A percentile compares a stretch with the other conserved stretches of the same genome.
phyloP scores from a whole-genome alignment of 306 rosid genomes.

The Vigna nakashimae region DNA sequence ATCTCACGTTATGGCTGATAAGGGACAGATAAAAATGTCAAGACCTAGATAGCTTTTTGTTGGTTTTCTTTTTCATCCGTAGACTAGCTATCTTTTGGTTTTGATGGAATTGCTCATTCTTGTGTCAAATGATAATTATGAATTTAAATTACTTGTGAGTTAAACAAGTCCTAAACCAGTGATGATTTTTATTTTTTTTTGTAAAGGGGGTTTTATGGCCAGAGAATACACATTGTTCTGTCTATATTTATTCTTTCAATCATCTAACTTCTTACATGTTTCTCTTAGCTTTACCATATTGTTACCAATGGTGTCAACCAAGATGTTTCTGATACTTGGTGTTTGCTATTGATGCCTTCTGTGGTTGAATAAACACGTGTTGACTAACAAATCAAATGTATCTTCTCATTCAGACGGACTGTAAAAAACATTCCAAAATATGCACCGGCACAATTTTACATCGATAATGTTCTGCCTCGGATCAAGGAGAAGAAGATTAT shows the following conservation, averaged over 20 bases:
- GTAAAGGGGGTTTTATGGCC: neutral
- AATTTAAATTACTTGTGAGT: slow-evolving; percentile 28
- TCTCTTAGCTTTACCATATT: slow-evolving; percentile 34
- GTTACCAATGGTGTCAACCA: slow-evolving; percentile 33
- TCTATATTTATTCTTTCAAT: slow-evolving; percentile 30
- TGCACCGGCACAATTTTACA: slow-evolving; percentile 96
- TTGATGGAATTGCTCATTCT: slow-evolving; percentile 29
- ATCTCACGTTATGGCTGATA: neutral
- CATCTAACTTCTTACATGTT: slow-evolving; percentile 4
- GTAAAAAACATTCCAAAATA: slow-evolving; percentile 98
- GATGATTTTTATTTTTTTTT: slow-evolving; percentile 1
- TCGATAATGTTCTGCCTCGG: slow-evolving; percentile 97
- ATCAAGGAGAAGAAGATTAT: slow-evolving; percentile 98
- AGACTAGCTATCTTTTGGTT: neutral
- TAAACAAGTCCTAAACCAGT: slow-evolving; percentile 31
- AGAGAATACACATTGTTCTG: slow-evolving; percentile 21
- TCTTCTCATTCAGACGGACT: slow-evolving; percentile 76
- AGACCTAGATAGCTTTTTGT: slow-evolving; percentile 23
- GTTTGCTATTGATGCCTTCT: slow-evolving; percentile 26
- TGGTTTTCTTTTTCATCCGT: slow-evolving; percentile 32
- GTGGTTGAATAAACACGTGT: slow-evolving; percentile 44
- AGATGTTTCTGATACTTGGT: slow-evolving; percentile 7
- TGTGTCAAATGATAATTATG: slow-evolving; percentile 27
- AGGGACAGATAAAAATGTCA: slow-evolving; percentile 16
- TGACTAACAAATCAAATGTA: slow-evolving; percentile 46